A percentile compares a stretch with the other conserved stretches of the same genome.
Evolutionary conservation across 2,329 filamentous ascomycete genomes (phyloP).

Genomic region (Helicocarpus griseus): DNA sequence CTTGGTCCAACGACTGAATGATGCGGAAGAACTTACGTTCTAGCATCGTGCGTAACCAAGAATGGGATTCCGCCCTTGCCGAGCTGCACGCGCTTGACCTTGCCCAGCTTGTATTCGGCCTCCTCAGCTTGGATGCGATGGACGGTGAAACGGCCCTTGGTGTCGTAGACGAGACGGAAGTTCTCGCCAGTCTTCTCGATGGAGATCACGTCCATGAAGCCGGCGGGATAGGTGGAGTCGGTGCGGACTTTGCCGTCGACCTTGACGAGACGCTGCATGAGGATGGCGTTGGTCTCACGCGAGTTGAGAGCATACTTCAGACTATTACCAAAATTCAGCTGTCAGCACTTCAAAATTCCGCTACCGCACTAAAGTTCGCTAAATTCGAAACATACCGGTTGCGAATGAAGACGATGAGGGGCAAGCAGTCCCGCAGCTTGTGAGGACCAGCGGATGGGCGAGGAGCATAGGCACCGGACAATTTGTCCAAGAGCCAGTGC

Average conservation of each 20-base stretch:
- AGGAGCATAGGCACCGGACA: conserved; percentile 76
- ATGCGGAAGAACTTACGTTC: conserved; percentile 98
- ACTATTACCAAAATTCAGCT: conserved; percentile 44
- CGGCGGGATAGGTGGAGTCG: conserved; percentile 91
- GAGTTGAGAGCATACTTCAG: conserved; percentile 99
- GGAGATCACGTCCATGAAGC: conserved; percentile 99
- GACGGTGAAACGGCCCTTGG: conserved; percentile 99
- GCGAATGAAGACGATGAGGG: conserved; percentile 96
- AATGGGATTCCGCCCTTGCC: conserved; percentile 99
- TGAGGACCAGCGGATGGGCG: conserved; percentile 77
- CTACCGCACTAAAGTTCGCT: neutral
- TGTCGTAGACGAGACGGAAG: conserved; percentile 99
- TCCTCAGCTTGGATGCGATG: conserved; percentile 98
- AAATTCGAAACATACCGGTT: conserved; percentile 42
- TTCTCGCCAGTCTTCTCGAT: conserved; percentile 99
- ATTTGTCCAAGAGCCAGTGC: conserved; percentile 99
- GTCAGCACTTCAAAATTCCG: conserved; percentile 9
- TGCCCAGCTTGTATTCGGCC: conserved; percentile 99
- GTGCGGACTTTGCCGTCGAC: conserved; percentile 99
- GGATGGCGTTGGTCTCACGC: conserved; percentile 93
- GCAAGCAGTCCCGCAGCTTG: conserved; percentile 99
- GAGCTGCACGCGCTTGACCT: conserved; percentile 99
- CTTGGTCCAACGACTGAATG: conserved; percentile 99
- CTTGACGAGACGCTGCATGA: conserved; percentile 99
- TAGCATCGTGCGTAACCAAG: conserved; percentile 99